Conservation (phyloP, 148 eudicot species). For the Nyssa sinensis region DNA sequence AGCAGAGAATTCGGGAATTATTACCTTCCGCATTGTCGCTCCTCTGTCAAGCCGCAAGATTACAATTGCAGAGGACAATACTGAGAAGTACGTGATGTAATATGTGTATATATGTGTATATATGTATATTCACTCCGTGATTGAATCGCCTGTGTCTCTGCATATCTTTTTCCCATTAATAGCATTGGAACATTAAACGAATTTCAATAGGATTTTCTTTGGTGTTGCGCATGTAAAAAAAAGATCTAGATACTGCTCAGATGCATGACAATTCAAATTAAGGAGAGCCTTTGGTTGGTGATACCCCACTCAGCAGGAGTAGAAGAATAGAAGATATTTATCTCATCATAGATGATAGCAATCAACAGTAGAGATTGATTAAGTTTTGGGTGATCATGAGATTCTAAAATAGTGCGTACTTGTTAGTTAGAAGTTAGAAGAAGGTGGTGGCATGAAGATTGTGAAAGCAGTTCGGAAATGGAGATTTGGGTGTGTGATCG, state of each 20-base stretch:
- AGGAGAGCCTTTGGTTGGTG: background rate
- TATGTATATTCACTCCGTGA: background rate
- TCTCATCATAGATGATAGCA: no score
- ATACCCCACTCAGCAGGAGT: background rate
- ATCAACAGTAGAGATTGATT: no score
- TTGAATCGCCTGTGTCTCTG: background rate
- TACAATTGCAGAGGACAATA: background rate
- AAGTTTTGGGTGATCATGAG: no score
- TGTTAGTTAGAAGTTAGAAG: background rate
- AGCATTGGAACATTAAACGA: no score
- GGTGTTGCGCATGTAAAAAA: no score
- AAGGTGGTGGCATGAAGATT: background rate
- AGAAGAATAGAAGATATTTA: no score
- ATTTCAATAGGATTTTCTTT: no score
- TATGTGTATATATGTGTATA: background rate
- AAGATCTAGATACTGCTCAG: no score
- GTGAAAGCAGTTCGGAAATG: background rate
- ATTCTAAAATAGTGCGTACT: no score
- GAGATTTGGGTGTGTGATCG: background rate
- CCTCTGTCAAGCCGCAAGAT: background rate
- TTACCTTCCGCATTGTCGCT: constrained; percentile 11
- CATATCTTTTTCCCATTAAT: no score
- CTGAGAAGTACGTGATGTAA: background rate
- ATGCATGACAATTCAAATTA: background rate
- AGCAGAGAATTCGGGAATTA: background rate